Conservation (phyloP, 495 filamentous ascomycete genomes). For the Talaromyces liani region DNA sequence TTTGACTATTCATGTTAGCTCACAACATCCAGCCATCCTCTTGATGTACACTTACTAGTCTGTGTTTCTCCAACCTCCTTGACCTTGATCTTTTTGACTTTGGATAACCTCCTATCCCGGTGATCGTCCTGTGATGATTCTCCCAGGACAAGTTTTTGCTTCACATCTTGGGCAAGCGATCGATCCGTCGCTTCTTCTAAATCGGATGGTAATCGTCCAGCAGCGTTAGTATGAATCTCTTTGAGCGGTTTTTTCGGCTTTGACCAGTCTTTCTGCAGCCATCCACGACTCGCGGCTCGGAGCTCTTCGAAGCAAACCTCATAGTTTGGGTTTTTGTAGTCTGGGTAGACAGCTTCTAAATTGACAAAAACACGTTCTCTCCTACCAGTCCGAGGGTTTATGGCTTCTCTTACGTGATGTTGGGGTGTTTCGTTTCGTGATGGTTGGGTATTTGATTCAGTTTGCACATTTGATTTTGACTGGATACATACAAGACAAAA, state of each 20-base stretch:
- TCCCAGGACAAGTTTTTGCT: slow-evolving; percentile 22
- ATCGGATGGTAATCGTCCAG: slow-evolving; percentile 7
- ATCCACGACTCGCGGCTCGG: slow-evolving; percentile 69
- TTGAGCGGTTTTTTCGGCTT: slow-evolving; percentile 29
- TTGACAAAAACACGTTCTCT: slow-evolving; percentile 82
- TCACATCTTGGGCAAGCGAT: slow-evolving; percentile 19
- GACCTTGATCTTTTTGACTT: slow-evolving; percentile 60
- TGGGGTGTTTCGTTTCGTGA: slow-evolving; percentile 27
- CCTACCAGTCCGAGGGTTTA: slow-evolving; percentile 72
- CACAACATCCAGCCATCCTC: neutral
- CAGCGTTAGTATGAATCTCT: slow-evolving; percentile 31
- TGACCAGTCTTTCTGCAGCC: slow-evolving; percentile 65
- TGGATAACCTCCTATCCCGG: slow-evolving; percentile 29
- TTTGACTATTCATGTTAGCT: slow-evolving; percentile 56
- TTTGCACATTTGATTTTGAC: slow-evolving; percentile 43
- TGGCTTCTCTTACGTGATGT: slow-evolving; percentile 59
- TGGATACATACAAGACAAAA: slow-evolving; percentile 55
- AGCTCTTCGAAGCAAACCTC: slow-evolving; percentile 91
- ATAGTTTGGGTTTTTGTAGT: slow-evolving; percentile 53
- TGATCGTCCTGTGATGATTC: slow-evolving; percentile 15
- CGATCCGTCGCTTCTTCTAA: slow-evolving; percentile 12
- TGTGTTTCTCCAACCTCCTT: slow-evolving; percentile 78
- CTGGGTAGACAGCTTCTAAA: slow-evolving; percentile 75
- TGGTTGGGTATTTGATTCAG: slow-evolving; percentile 25
- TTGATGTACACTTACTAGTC: slow-evolving; percentile 52